Evolutionary conservation across 2,329 filamentous ascomycete genomes (phyloP), one percentile per base, ranked within the genome.

Genomic region (Bipolaris zeicola): DNA sequence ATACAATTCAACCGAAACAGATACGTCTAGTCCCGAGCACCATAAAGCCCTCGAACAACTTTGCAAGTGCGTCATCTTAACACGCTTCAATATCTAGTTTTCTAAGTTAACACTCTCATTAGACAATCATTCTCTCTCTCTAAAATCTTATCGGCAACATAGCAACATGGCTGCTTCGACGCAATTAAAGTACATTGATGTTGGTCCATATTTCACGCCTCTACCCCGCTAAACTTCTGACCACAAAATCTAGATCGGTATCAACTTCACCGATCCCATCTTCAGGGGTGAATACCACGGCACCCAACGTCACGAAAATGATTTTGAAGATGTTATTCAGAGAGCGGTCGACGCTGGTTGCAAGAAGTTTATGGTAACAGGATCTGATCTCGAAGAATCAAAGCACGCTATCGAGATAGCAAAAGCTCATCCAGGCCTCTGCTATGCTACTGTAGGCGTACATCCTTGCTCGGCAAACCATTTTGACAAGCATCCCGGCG

Each of bases 221-320:
- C 44, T 47, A n/a, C 47, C 28, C 41, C 52, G 37, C 55, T 28
- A 31, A 14, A 37, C 38, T 43, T 34, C 52, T 69, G 46, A 69
- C 36, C 16, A 54, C 6, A 26, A 18, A 64, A 3, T 33, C 11
- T 65, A 89, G 85, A 85, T 99, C 70, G 95, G 94, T 55, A 97
- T 99, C 82, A 99, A 99, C 76, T 85, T 99, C 52, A 90, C 93
- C 50, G 95, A 99, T 71, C 90, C 91, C 50, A 91, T 97, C 57
- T 99, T 94, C 76, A 85, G 86, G 44, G 95, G 95, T 48, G 78
- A 85, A 39, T 96, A 98, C 72, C 89, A 96, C 71, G 91, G 91
- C 69, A 92, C 88, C 60, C 83, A 90, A 70, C 81, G 81, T 24
- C 92, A 96, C 67, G 85, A 87, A 10, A 83, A 90, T 67, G 91